Conservation (phyloP, 164 flowering plant genomes). For the Cinnamomum chago region DNA sequence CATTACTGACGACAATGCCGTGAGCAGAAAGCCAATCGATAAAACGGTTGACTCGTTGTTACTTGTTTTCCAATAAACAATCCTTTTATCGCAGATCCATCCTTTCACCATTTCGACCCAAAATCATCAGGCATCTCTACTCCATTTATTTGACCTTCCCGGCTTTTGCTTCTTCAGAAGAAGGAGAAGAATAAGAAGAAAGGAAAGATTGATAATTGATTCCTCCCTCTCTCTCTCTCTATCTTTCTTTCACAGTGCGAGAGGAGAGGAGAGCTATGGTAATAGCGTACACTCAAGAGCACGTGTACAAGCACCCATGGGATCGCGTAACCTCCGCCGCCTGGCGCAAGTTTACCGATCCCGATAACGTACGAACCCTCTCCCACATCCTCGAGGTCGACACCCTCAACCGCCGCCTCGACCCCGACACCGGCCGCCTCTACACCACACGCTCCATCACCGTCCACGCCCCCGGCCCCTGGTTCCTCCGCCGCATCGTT, state of each 20-base stretch:
- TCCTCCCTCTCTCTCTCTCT: neutral
- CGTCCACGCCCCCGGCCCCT: slow-evolving; percentile 90
- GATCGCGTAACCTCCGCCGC: slow-evolving; percentile 88
- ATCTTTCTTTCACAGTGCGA: neutral
- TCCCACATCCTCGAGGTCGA: slow-evolving; percentile 89
- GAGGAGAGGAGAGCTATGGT: slow-evolving; percentile 42
- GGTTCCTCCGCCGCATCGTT: slow-evolving; percentile 70
- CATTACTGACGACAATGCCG: no score
- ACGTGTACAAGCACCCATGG: slow-evolving; percentile 94
- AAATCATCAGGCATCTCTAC: neutral
- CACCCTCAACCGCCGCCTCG: slow-evolving; percentile 69
- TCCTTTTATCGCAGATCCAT: neutral
- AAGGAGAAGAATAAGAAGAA: neutral
- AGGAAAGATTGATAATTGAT: no score
- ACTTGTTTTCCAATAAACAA: neutral
- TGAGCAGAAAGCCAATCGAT: no score
- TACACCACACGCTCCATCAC: slow-evolving; percentile 84
- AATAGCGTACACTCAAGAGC: slow-evolving; percentile 80
- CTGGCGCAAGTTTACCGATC: slow-evolving; percentile 94
- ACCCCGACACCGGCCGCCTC: slow-evolving; percentile 60
- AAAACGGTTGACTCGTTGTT: no score
- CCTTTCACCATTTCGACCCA: neutral
- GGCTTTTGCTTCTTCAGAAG: no score
- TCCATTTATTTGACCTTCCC: no score
- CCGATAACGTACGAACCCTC: slow-evolving; percentile 68